Evolutionary conservation across 2,329 filamentous ascomycete species (phyloP).

Genomic region (Fusarium chlamydosporum): DNA sequence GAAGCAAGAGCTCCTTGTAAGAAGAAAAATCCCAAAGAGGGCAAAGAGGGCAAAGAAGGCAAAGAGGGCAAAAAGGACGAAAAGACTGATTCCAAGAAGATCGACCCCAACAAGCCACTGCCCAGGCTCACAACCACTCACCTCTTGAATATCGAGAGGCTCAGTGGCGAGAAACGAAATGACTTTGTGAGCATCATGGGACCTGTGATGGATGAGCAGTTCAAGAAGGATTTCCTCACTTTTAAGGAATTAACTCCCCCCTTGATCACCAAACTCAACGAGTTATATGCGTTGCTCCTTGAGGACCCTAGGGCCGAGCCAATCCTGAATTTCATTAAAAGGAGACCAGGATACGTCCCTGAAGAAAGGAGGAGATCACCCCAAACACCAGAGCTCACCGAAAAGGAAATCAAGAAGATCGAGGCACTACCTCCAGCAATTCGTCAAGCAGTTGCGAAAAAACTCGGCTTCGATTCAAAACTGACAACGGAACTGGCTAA

Average conservation of each 20-base stretch:
- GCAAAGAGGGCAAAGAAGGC: not conserved
- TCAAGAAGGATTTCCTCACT: slow-evolving; percentile 14
- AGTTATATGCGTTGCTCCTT: slow-evolving; percentile 7
- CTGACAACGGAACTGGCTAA: not conserved
- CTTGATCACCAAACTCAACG: slow-evolving; percentile 26
- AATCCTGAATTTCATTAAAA: not conserved
- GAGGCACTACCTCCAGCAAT: not conserved
- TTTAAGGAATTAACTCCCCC: slow-evolving; percentile 3
- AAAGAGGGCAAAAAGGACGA: not conserved
- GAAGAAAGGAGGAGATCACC: not conserved
- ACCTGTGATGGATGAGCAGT: slow-evolving; percentile 4
- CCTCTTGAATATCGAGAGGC: slow-evolving; percentile 18
- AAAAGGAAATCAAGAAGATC: slow-evolving; percentile 1
- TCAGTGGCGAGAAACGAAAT: not conserved
- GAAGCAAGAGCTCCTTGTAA: not conserved
- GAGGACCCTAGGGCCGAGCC: not conserved
- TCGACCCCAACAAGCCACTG: slow-evolving; percentile 8
- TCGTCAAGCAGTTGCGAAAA: not conserved
- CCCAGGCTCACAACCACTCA: slow-evolving; percentile 16
- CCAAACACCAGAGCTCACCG: not conserved
- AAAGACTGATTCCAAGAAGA: not conserved
- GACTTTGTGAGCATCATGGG: not conserved
- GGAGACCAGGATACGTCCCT: not conserved
- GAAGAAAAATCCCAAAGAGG: not conserved
- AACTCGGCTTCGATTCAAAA: not conserved